Percentiles rank a stretch among this genome's conserved stretches.
phyloP scores from a whole-genome alignment of 2,329 filamentous ascomycete species.

The Fusarium circinatum region DNA sequence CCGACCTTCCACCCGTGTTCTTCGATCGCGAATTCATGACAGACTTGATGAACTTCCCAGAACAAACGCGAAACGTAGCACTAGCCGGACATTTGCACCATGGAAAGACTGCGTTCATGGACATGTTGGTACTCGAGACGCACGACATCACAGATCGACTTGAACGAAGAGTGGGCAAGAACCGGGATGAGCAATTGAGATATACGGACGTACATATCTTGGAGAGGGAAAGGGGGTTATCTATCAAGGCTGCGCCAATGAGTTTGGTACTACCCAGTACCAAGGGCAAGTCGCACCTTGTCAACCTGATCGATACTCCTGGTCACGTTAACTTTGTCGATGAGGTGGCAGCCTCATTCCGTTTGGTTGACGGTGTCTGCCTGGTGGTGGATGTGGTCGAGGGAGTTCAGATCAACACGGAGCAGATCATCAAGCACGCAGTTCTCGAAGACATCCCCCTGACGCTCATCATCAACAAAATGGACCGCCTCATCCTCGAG shows the following conservation, averaged over 20 bases:
- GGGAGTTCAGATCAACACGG: constrained; percentile 98
- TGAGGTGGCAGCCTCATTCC: constrained; percentile 88
- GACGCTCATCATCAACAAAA: constrained; percentile 94
- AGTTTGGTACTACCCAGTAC: constrained; percentile 88
- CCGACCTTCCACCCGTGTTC: constrained; percentile 86
- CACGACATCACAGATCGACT: constrained; percentile 85
- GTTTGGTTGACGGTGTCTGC: constrained; percentile 90
- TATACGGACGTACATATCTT: constrained; percentile 94
- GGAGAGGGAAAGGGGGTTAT: constrained; percentile 89
- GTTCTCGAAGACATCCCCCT: constrained; percentile 89
- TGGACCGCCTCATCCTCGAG: constrained; percentile 94
- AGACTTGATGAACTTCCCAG: constrained; percentile 94
- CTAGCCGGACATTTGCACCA: constrained; percentile 94
- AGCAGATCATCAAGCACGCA: constrained; percentile 96
- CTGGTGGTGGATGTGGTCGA: constrained; percentile 96
- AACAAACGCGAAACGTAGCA: constrained; percentile 92
- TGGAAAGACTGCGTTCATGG: constrained; percentile 97
- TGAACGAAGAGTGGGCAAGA: constrained; percentile 83
- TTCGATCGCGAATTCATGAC: constrained; percentile 94
- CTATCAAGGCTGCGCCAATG: constrained; percentile 94
- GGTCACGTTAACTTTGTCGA: constrained; percentile 99
- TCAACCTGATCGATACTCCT: constrained; percentile 96
- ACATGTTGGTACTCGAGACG: constrained; percentile 96
- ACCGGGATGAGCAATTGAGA: constrained; percentile 86
- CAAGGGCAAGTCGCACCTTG: constrained; percentile 91